A percentile compares a stretch with the other conserved stretches of the same genome.
phyloP scores from a whole-genome alignment of 1,284 basidiomycete species.

The Dichomitus squalens region DNA sequence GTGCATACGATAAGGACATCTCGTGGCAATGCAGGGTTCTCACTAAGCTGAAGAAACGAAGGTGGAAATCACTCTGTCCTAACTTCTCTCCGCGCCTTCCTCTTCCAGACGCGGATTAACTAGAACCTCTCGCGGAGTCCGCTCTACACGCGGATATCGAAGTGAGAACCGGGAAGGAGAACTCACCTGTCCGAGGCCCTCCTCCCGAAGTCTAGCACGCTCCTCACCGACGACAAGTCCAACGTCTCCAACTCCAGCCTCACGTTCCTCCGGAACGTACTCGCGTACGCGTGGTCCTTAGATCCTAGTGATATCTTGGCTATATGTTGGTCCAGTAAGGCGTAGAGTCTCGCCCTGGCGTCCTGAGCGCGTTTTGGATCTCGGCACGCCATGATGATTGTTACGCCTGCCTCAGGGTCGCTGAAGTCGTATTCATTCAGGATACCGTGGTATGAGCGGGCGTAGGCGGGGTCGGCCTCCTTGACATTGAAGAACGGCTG shows the following conservation, averaged over 20 bases:
- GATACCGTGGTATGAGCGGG: neutral
- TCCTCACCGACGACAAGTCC: constrained; percentile 68
- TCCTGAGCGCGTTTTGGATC: constrained; percentile 63
- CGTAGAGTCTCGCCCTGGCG: constrained; percentile 58
- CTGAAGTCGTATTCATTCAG: constrained; percentile 3
- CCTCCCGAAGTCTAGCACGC: constrained; percentile 66
- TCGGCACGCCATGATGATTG: constrained; percentile 85
- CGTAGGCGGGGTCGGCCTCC: neutral
- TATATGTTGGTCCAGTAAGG: constrained; percentile 59
- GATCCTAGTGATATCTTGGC: constrained; percentile 34
- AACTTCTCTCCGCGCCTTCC: too few species aligned
- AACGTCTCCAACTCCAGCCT: constrained; percentile 63
- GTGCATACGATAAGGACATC: too few species aligned
- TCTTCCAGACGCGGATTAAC: too few species aligned
- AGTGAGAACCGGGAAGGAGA: neutral
- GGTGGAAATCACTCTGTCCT: too few species aligned
- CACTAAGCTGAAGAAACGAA: too few species aligned
- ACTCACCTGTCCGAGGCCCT: constrained; percentile 59
- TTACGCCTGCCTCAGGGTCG: constrained; percentile 48
- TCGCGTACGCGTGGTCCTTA: constrained; percentile 51
- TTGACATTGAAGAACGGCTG: constrained; percentile 41
- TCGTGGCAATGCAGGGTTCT: too few species aligned
- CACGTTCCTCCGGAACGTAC: constrained; percentile 62
- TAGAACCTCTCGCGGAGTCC: too few species aligned
- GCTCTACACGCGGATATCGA: neutral